Percentiles rank a stretch among this genome's conserved stretches.
Evolutionary conservation across 768 basidiomycete species (phyloP).

Genomic region (Mycena belliarum): DNA sequence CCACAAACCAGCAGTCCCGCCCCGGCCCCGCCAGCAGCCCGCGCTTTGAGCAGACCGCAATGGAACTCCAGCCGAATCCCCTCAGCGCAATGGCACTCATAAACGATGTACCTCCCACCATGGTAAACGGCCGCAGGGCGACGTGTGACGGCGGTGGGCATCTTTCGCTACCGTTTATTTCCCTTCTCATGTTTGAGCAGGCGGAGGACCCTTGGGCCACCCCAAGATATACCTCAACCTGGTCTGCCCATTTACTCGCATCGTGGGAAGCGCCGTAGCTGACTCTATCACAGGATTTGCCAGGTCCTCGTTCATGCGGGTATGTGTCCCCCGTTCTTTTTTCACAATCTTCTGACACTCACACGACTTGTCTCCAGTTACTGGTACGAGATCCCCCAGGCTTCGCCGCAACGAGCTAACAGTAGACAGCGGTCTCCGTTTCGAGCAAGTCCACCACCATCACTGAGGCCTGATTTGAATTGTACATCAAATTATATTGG

Average conservation of each 20-base stretch:
- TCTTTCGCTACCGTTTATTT: not conserved
- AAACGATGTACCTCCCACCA: constrained; percentile 78
- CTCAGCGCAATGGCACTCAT: constrained; percentile 91
- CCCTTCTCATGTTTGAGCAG: constrained; percentile 44
- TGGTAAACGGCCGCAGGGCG: constrained; percentile 82
- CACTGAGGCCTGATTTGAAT: constrained; percentile 40
- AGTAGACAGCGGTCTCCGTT: constrained; percentile 74
- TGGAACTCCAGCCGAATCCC: constrained; percentile 87
- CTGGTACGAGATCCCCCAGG: constrained; percentile 28
- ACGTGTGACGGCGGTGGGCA: constrained; percentile 93
- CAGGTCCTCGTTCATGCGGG: constrained; percentile 88
- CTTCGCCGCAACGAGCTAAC: not conserved
- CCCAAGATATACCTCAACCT: constrained; percentile 97
- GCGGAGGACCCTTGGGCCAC: constrained; percentile 92
- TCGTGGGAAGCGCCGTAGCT: not conserved
- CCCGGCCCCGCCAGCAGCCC: constrained; percentile 61
- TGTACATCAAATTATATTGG: constrained; percentile 23
- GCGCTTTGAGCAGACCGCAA: constrained; percentile 89
- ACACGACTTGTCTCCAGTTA: constrained; percentile 32
- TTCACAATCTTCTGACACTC: constrained; percentile 11
- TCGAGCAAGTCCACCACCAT: constrained; percentile 83
- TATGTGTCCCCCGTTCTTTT: constrained; percentile 43
- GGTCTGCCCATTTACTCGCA: constrained; percentile 47
- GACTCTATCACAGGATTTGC: constrained; percentile 67
- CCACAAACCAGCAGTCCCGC: constrained; percentile 75